Base-by-base conservation (phyloP, 169 alveolate genomes). In the Eimeria praecox region DNA sequence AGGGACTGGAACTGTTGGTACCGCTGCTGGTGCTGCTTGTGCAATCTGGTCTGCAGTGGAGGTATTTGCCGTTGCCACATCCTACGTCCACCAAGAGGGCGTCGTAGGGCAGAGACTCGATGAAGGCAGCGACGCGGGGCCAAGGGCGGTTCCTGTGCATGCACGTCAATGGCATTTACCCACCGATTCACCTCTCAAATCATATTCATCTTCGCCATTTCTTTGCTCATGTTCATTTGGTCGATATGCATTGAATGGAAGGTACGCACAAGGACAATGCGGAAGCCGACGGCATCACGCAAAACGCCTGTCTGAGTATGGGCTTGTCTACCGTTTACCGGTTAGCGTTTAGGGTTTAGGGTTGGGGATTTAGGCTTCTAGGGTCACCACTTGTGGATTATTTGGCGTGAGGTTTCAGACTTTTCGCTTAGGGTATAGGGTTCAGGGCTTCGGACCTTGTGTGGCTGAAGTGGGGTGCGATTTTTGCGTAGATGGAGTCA, bases 51-150 rank as follows among this genome's bases (percentile, higher is more conserved):
- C 96, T 96, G 40, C 96, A 95, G 49, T 97, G 96, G 62, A 99
- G 97, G 96, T 99, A 99, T 96, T 99, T 99, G 14, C 99, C 99
- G 97, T 99, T 99, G 75, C 99, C 99, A 96, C 99, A 99, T 8
- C 99, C 99, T 9, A 99, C 99, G 96, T 99, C 99, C 24, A 98
- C 94, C 71, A 99, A 99, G 10, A 98, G 94, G 10, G 99, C 97
- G 78, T 98, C 98, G 40, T 98, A 97, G 46, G 98, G 98, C 86
- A 98, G 96, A 44, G 97, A 95, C 93, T 98, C 98, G 49, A 99
- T 97, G 96, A 98, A 98, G 64, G 97, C 96, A 44, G 98, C 98
- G 4, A 99, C 99, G 91, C 98, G 98, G 16, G 99, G 99, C 99
- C 99, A 99, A n/a, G 99, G 99, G 90, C 98, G 99, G 95, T 99